These are phyloP conservation scores for Pyrenophora teres DNA, from an alignment of 2,329 filamentous ascomycete species.

Conservation along the genomic window DNA sequence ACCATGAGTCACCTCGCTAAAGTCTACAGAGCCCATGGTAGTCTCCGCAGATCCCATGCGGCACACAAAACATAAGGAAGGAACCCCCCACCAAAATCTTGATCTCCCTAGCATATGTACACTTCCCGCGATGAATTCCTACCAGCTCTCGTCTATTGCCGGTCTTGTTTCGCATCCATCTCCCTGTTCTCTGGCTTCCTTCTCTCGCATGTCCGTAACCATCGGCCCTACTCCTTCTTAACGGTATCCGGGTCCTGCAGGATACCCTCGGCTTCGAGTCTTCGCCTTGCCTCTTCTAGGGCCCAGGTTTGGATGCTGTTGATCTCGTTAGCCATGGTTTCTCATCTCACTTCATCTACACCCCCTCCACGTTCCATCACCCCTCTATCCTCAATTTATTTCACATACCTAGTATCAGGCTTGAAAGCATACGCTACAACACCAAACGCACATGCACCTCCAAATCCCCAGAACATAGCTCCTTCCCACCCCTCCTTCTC, in stretches of 20 bases:
- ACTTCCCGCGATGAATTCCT: slow-evolving; percentile 1
- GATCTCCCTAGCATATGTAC: slow-evolving; percentile 10
- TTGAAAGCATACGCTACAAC: slow-evolving; percentile 90
- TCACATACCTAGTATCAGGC: slow-evolving; percentile 94
- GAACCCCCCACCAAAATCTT: not conserved
- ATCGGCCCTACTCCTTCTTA: slow-evolving; percentile 48
- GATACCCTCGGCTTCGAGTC: slow-evolving; percentile 95
- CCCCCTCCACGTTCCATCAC: not conserved
- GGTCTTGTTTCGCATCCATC: no score
- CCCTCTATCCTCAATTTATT: not conserved
- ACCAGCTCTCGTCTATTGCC: not conserved
- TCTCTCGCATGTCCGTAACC: not conserved
- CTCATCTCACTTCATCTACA: not conserved
- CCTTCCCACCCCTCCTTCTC: slow-evolving; percentile 97
- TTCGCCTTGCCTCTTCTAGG: slow-evolving; percentile 90
- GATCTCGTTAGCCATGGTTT: not conserved
- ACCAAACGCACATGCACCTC: slow-evolving; percentile 73
- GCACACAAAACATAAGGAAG: slow-evolving; percentile 12
- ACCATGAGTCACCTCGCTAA: slow-evolving; percentile 5
- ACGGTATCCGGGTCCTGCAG: slow-evolving; percentile 72
- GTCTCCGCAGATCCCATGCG: slow-evolving; percentile 4
- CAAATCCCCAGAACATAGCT: slow-evolving; percentile 82
- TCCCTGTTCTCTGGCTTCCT: no score
- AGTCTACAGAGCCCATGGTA: slow-evolving; percentile 12
- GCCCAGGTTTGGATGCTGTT: slow-evolving; percentile 98